Evolutionary conservation across 331 rosid genomes (phyloP).

Genomic region (Stylosanthes scabra): DNA sequence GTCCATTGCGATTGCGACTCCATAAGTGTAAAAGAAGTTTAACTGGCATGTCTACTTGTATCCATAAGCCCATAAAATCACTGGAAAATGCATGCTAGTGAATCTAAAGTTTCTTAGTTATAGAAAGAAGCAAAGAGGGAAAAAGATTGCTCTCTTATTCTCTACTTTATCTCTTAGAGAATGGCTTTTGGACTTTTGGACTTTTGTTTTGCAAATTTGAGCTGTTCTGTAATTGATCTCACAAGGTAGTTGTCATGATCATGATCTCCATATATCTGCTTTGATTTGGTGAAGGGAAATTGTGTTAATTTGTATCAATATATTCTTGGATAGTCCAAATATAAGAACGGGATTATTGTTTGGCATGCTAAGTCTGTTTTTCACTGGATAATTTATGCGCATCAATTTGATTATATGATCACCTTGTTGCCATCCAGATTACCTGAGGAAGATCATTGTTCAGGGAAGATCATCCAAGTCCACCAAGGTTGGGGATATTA

Average conservation of each 20-base stretch:
- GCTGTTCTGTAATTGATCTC: too few relatives aligned
- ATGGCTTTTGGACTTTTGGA: too few relatives aligned
- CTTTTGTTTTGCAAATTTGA: too few relatives aligned
- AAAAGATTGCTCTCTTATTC: too few relatives aligned
- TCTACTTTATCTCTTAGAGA: too few relatives aligned
- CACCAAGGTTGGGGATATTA: slow-evolving; percentile 98
- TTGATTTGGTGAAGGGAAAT: slow-evolving; percentile 9
- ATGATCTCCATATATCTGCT: too few relatives aligned
- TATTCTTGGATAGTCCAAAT: slow-evolving; percentile 11
- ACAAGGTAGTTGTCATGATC: too few relatives aligned
- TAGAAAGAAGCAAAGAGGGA: too few relatives aligned
- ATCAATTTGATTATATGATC: slow-evolving; percentile 6
- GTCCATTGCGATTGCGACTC: background rate
- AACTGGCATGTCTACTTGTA: too few relatives aligned
- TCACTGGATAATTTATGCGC: background rate
- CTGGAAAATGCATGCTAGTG: too few relatives aligned
- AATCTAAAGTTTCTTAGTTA: too few relatives aligned
- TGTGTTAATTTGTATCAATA: background rate
- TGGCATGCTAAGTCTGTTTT: background rate
- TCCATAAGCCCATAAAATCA: too few relatives aligned
- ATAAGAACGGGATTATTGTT: background rate
- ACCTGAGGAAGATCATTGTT: slow-evolving; percentile 96
- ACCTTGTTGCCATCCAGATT: slow-evolving; percentile 59
- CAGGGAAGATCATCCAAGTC: slow-evolving; percentile 99
- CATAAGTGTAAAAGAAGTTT: background rate